Percentiles rank a stretch among this genome's conserved stretches.
Evolutionary conservation across 257 asterid species (phyloP).

Genomic region (Fraxinus quadrangulata): DNA sequence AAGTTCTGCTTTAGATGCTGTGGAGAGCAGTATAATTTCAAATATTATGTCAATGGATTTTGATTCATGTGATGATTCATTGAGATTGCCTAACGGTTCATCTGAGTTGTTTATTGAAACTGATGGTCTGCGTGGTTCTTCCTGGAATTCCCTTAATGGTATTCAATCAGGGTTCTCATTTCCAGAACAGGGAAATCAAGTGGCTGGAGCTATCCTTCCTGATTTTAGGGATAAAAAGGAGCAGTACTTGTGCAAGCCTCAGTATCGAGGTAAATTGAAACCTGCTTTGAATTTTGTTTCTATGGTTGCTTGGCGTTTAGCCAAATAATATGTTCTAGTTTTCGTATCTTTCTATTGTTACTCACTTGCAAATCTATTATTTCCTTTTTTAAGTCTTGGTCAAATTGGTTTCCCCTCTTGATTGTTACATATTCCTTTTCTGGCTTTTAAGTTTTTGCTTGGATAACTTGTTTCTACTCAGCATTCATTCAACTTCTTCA

Average conservation of each 20-base stretch:
- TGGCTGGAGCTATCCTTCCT: constrained; percentile 50
- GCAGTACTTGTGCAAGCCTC: constrained; percentile 62
- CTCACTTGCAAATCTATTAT: background rate
- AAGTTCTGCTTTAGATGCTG: constrained; percentile 58
- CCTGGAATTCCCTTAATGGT: constrained; percentile 70
- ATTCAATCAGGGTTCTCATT: constrained; percentile 62
- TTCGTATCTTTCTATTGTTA: background rate
- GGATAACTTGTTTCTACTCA: background rate
- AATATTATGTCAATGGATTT: constrained; percentile 80
- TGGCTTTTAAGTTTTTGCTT: background rate
- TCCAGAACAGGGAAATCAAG: constrained; percentile 55
- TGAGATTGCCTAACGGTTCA: constrained; percentile 50
- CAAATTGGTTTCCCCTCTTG: background rate
- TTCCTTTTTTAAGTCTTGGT: background rate
- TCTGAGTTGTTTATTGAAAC: constrained; percentile 55
- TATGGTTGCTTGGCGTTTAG: background rate
- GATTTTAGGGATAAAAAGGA: constrained; percentile 62
- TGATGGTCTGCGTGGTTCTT: constrained; percentile 58
- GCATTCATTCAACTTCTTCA: background rate
- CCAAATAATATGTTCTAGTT: constrained; percentile 4
- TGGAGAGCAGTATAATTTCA: constrained; percentile 70
- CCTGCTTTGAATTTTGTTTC: background rate
- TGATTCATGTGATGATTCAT: constrained; percentile 70
- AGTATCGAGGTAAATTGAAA: constrained; percentile 54
- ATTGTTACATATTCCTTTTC: background rate